Conservation (phyloP, 176 grass and related monocot species). For the Carex parvula region DNA sequence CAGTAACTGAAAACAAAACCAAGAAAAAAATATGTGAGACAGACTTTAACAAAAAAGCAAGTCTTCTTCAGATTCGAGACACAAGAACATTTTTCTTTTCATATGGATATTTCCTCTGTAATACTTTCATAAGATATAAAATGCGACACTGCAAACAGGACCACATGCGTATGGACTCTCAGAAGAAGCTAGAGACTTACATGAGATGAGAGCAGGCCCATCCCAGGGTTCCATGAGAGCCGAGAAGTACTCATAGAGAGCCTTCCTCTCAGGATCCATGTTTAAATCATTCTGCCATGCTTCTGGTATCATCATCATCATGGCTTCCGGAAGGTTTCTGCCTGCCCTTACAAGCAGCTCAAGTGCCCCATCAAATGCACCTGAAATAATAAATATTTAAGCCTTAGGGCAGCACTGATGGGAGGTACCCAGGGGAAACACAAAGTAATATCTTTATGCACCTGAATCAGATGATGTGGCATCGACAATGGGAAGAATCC, state of each 20-base stretch:
- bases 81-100: background rate
- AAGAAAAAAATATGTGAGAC: background rate
- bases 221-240: slow-evolving; percentile 99
- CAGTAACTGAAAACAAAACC: slow-evolving; percentile 54
- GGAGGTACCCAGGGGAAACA: too few species aligned
- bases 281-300: slow-evolving; percentile 97
- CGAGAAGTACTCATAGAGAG: slow-evolving; percentile 84
- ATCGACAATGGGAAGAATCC: slow-evolving; percentile 93
- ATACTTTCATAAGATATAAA: slow-evolving; percentile 14
- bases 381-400: slow-evolving; percentile 38
- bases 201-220: slow-evolving; percentile 98
- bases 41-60: background rate
- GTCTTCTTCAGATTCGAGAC: background rate
- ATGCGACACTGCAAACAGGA: slow-evolving; percentile 1
- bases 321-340: slow-evolving; percentile 84
- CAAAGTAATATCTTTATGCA: slow-evolving; percentile 10
- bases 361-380: slow-evolving; percentile 89
- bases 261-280: slow-evolving; percentile 85
- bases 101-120: slow-evolving; percentile 11
- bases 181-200: slow-evolving; percentile 38
- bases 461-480: slow-evolving; percentile 97
- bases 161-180: background rate
- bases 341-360: slow-evolving; percentile 90
- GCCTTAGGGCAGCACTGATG: background rate
- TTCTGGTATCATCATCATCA: slow-evolving; percentile 99